phyloP scores from a whole-genome alignment of 352 stramenopile genomes.

The Pilasporangium apinafurcum region DNA sequence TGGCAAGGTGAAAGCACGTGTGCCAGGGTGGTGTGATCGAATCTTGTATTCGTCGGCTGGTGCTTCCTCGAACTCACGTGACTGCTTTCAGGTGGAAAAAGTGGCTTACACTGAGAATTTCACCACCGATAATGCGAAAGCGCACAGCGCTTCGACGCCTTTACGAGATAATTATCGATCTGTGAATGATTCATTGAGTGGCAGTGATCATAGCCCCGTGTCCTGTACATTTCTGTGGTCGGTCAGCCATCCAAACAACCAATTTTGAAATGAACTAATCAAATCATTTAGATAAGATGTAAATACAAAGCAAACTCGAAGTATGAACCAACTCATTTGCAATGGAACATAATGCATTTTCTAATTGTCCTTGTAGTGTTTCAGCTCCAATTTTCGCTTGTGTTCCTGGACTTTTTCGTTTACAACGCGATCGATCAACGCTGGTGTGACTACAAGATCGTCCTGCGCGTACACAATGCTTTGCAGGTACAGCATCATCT shows the following conservation, averaged over 20 bases:
- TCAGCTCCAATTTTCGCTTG: slow-evolving; percentile 56
- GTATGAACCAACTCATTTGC: no score
- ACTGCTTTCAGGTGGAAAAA: slow-evolving; percentile 31
- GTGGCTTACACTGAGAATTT: slow-evolving; percentile 8
- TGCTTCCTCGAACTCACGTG: slow-evolving; percentile 2
- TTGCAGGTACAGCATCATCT: slow-evolving; percentile 85
- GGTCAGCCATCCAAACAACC: slow-evolving; percentile 9
- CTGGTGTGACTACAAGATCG: slow-evolving; percentile 36
- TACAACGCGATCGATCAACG: slow-evolving; percentile 53
- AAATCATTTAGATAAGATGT: no score
- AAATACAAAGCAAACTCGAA: no score
- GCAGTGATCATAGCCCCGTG: slow-evolving; percentile 63
- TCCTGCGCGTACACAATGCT: slow-evolving; percentile 76
- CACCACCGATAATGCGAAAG: neutral
- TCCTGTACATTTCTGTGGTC: slow-evolving; percentile 46
- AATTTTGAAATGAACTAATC: no score
- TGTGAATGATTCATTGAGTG: slow-evolving; percentile 48
- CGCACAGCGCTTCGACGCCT: slow-evolving; percentile 8
- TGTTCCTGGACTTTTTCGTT: slow-evolving; percentile 73
- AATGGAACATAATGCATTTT: no score
- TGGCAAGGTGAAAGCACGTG: slow-evolving; percentile 46
- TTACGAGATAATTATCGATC: slow-evolving; percentile 52
- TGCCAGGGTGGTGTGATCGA: slow-evolving; percentile 66
- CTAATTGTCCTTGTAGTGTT: slow-evolving; percentile 14
- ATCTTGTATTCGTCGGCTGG: slow-evolving; percentile 43